phyloP scores from a whole-genome alignment of 2,329 filamentous ascomycete species.

The Hymenoscyphus scutula region DNA sequence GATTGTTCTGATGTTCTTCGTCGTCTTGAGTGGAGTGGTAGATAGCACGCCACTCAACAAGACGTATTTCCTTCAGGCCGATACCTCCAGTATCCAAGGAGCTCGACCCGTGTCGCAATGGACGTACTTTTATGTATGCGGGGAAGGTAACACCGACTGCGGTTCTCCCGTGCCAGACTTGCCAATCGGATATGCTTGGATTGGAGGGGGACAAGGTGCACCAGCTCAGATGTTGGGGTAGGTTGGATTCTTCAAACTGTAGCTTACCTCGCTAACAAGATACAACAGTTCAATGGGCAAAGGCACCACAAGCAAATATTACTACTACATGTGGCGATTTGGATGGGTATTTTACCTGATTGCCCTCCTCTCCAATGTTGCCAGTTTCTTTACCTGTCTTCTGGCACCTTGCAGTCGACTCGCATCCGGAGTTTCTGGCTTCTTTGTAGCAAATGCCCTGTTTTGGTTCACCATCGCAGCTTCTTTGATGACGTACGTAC shows the following conservation, averaged over 20 bases:
- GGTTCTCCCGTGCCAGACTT: slow-evolving; percentile 58
- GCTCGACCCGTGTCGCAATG: slow-evolving; percentile 70
- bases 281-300: slow-evolving; percentile 49
- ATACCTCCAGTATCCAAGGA: slow-evolving; percentile 69
- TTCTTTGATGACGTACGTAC: slow-evolving; percentile 70
- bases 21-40: slow-evolving; percentile 59
- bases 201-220: slow-evolving; percentile 51
- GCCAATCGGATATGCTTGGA: slow-evolving; percentile 71
- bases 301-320: slow-evolving; percentile 56
- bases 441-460: slow-evolving; percentile 58
- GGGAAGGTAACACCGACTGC: slow-evolving; percentile 63
- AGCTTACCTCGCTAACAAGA: not conserved
- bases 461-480: slow-evolving; percentile 68
- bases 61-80: slow-evolving; percentile 83
- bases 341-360: slow-evolving; percentile 91
- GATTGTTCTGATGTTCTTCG: slow-evolving; percentile 63
- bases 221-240: slow-evolving; percentile 54
- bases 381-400: slow-evolving; percentile 66
- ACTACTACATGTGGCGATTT: slow-evolving; percentile 86
- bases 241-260: slow-evolving; percentile 21
- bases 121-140: slow-evolving; percentile 88
- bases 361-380: slow-evolving; percentile 71
- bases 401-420: slow-evolving; percentile 70
- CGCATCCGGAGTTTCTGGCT: slow-evolving; percentile 63
- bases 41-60: slow-evolving; percentile 60